Conservation (phyloP, 257 asterid species). For the Vinca minor region DNA sequence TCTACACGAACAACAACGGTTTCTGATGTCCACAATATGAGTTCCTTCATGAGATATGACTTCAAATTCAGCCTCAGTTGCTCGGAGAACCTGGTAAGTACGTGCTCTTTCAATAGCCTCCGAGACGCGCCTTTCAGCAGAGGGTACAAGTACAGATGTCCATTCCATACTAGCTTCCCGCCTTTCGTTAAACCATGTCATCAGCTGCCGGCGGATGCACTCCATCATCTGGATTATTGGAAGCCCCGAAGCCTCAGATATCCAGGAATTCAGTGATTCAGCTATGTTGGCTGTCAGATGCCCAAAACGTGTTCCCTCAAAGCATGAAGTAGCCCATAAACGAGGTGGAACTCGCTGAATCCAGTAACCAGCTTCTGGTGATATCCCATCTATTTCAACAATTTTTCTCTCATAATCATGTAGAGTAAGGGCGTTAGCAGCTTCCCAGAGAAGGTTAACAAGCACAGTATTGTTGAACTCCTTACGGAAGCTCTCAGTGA, state of each 20-base stretch:
- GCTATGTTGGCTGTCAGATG: slow-evolving; percentile 42
- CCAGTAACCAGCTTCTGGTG: slow-evolving; percentile 60
- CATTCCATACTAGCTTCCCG: slow-evolving; percentile 61
- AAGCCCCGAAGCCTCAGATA: slow-evolving; percentile 57
- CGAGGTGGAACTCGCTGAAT: slow-evolving; percentile 37
- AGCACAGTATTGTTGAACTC: slow-evolving; percentile 51
- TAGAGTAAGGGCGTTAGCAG: slow-evolving; percentile 48
- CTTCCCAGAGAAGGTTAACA: slow-evolving; percentile 55
- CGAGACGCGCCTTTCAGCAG: slow-evolving; percentile 47
- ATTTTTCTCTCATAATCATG: slow-evolving; percentile 38
- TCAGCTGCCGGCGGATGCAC: slow-evolving; percentile 52
- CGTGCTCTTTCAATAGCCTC: slow-evolving; percentile 55
- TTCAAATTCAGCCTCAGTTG: slow-evolving; percentile 51
- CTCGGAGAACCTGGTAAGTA: slow-evolving; percentile 42
- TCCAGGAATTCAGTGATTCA: slow-evolving; percentile 46
- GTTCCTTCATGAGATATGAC: slow-evolving; percentile 58
- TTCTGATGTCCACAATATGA: slow-evolving; percentile 41
- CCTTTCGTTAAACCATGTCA: slow-evolving; percentile 71
- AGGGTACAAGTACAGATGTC: slow-evolving; percentile 53
- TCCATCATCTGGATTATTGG: slow-evolving; percentile 76
- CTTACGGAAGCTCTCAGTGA: slow-evolving; percentile 51
- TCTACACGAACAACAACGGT: slow-evolving; percentile 41
- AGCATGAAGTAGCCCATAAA: slow-evolving; percentile 52
- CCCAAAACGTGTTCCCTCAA: slow-evolving; percentile 54
- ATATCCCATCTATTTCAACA: slow-evolving; percentile 37